phyloP scores from a whole-genome alignment of 129 eudicot species.

The Calendula officinalis region DNA sequence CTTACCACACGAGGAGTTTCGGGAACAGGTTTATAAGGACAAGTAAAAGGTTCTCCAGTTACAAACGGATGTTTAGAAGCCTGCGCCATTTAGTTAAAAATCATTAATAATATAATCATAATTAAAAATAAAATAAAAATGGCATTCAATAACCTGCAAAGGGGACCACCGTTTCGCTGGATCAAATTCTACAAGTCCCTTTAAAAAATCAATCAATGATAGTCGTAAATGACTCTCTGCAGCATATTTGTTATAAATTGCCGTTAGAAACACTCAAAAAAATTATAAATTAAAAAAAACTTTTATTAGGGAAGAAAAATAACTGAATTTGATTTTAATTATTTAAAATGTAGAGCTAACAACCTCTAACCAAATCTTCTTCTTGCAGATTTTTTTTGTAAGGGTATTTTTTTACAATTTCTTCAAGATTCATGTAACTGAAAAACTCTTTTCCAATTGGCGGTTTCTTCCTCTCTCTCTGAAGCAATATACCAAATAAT shows the following conservation, averaged over 20 bases:
- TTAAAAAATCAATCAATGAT: constrained; percentile 90
- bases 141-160: constrained; percentile 60
- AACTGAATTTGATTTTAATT: not conserved
- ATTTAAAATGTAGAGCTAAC: constrained; percentile 33
- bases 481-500: constrained; percentile 22
- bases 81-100: constrained; percentile 39
- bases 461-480: constrained; percentile 90
- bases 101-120: not conserved
- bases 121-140: not conserved
- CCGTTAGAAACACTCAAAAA: constrained; percentile 3
- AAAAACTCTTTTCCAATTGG: constrained; percentile 89
- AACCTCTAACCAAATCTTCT: constrained; percentile 77
- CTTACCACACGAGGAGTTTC: constrained; percentile 97
- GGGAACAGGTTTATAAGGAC: constrained; percentile 82
- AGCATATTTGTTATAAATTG: constrained; percentile 16
- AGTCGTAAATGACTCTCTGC: constrained; percentile 82
- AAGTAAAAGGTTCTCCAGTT: constrained; percentile 95
- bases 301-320: not conserved
- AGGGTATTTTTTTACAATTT: constrained; percentile 79
- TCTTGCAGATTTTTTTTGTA: constrained; percentile 71
- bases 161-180: constrained; percentile 99
- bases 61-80: constrained; percentile 98
- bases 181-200: constrained; percentile 95
- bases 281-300: no score
- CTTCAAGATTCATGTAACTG: constrained; percentile 82